Evolutionary conservation across 805 yeast genomes (phyloP), one percentile per base, ranked within the genome.

Genomic region (Clavispora phyllophila): DNA sequence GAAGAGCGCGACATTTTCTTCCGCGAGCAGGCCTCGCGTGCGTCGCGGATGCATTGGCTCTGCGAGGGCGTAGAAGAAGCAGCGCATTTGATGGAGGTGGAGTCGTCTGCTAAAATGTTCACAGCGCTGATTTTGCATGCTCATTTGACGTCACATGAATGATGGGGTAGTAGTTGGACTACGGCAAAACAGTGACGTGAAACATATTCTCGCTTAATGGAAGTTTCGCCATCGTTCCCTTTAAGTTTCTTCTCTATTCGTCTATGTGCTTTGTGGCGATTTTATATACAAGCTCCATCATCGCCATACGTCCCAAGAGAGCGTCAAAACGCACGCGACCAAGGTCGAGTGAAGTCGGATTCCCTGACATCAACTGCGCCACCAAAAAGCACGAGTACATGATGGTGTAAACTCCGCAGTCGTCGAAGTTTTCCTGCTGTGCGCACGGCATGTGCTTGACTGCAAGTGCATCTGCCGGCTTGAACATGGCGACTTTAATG

Each of bases 381-480:
- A 54, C 55, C 50, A 56, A 59, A 63, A 35, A 68, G 63, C 26
- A 62, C 9, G 72, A 58, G 28, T 63, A 56, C 73, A 69, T 69
- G 25, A 65, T 54, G 37, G 66, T 51, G 45, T 56, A 55, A 12
- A 79, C 73, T 0, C 87, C 87, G 58, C 87, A 81, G 57, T 81
- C 87, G 45, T 79, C 80, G 7, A 81, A 81, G 55, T 81, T 81
- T 12, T 68, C 62, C 58, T 81, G 87, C 48, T 81, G 87, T 27
- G 82, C 82, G 10, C 82, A 63, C 39, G 56, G 49, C 63, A 64
- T 62, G 7, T 56, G 50, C 9, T 62, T 25, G 2, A 67, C 47
- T 47, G 53, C 55, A 47, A 64, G 49, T 42, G 60, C 40, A 36
- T 49, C 48, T 48, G 54, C 41, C 43, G 54, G 53, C 29, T 51